Base-by-base conservation (phyloP, 345 rosid species). In the Tarenaya hassleriana region DNA sequence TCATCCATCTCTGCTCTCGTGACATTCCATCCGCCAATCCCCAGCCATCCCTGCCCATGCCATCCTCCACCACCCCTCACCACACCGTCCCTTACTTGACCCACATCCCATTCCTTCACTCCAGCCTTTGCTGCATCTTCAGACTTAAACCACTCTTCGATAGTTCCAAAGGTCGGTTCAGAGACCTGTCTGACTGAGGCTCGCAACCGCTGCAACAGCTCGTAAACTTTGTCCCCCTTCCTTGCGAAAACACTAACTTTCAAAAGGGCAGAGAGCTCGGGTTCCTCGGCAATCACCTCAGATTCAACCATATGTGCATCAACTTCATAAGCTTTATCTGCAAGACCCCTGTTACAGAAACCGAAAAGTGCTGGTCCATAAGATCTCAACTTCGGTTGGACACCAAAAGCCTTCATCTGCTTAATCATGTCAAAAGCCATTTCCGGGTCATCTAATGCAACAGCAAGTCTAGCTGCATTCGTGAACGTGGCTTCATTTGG, bases 21-120 rank as follows among this genome's bases (percentile, higher is more conserved):
- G 7, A 85, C 82, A 35, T 58, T 79, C 96, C 98, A 92, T 32
- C 58, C 52, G 7, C 98, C 96, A 16, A 41, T 70, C 14, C 98
- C 96, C 33, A 92, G 69, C 96, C 98, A 92, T 51, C 98, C 96
- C 47, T 76, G 81, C 33, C 98, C 96, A 57, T 92, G 98, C 98
- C 96, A 92, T 50, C 98, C 98, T 69, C 98, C 98, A 52, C 98
- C 98, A 50, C 94, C 84, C 34, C 53, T 77, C 11, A 62, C 50
- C 67, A 92, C 63, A 44, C 75, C 88, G 37, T 88, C 80, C 69
- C 27, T 77, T 58, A 92, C 60, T 45, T 60, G 69, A 52, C 52
- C 61, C 43, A 20, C 71, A 60, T 88, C 94, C 86, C 83, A 85
- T 40, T 71, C 73, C 50, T 60, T 76, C 32, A 58, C 35, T 50